Conservation (phyloP, 768 basidiomycete species). For the Gautieria morchelliformis region DNA sequence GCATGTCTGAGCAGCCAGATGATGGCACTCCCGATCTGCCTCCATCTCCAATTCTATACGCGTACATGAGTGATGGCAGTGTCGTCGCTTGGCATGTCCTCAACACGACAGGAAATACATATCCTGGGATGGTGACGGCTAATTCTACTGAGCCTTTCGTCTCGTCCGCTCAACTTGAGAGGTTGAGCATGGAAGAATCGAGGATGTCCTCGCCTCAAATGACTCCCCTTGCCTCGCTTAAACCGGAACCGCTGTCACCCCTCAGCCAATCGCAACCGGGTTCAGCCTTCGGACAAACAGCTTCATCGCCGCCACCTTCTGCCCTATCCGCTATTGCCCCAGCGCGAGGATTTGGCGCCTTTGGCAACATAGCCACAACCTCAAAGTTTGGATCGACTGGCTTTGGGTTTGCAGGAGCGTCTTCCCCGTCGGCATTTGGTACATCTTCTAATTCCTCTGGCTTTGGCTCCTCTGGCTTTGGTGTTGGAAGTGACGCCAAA, state of each 20-base stretch:
- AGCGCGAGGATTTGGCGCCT: conserved; percentile 2
- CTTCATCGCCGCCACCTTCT: not conserved
- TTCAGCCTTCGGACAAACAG: conserved; percentile 15
- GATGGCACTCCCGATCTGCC: conserved; percentile 26
- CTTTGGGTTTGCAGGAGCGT: conserved; percentile 22
- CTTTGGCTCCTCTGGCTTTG: conserved; percentile 21
- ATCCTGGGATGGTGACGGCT: conserved; percentile 42
- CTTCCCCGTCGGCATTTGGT: conserved; percentile 22
- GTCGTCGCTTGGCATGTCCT: conserved; percentile 65
- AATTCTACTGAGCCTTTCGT: not conserved
- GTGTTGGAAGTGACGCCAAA: not conserved
- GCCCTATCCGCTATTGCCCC: not conserved
- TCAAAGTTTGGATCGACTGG: conserved; percentile 19
- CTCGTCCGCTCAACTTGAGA: conserved; percentile 7
- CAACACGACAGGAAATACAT: conserved; percentile 41
- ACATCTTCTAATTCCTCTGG: conserved; percentile 21
- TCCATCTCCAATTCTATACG: conserved; percentile 57
- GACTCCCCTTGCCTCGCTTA: not conserved
- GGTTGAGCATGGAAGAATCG: conserved; percentile 8
- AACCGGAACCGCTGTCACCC: conserved; percentile 5
- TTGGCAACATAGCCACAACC: not conserved
- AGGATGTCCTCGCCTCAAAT: not conserved
- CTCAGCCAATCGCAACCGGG: conserved; percentile 14
- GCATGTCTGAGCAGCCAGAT: conserved; percentile 29
- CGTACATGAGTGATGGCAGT: conserved; percentile 72